Evolutionary conservation across 2,329 filamentous ascomycete species (phyloP), one percentile per base, ranked within the genome.

Genomic region (Cryphonectria naterciae): DNA sequence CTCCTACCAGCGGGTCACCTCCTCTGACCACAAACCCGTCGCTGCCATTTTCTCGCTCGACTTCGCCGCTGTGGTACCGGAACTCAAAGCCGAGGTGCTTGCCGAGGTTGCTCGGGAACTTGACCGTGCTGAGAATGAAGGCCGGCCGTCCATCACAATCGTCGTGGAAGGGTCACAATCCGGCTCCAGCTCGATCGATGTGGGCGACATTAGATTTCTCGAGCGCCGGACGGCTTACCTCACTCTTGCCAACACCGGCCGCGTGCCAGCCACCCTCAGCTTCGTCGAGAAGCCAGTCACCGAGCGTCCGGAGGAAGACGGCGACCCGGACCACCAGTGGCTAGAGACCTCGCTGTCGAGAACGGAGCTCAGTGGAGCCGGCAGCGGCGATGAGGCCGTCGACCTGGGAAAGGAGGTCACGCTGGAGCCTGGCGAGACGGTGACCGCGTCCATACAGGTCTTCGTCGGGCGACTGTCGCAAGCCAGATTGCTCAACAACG

Each of bases 11-110:
- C 88, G 92, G 25, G 91, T 99, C 35, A 88, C 93, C 22, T 97
- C 95, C 0, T 98, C 95, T 0, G 96, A 99, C 76, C 96, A 99
- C 81, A 99, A 99, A 79, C 97, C 96, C 0, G 83, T 99, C 1
- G 89, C 91, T 71, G 93, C 94, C 0, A 84, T 95, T 0, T 98
- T 98, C 77, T 91, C 88, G 0, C 81, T 99, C 10, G 91, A 92
- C 61, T 98, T 96, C 77, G 93, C 98, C 73, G 92, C 93, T 0
- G 93, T 97, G 0, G 90, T 97, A 0, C 92, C 94, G 0, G 91
- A 95, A 39, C 83, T 97, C 37, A 98, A 97, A 79, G 89, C 93
- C 1, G 91, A 89, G 73, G 85, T 98, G 0, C 92, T 97, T 73
- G 89, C 93, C 70, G 94, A 98, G 77, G 93, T 98, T 17, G 95